Conservation (phyloP, 148 eudicot genomes). For the Fagopyrum tataricum region DNA sequence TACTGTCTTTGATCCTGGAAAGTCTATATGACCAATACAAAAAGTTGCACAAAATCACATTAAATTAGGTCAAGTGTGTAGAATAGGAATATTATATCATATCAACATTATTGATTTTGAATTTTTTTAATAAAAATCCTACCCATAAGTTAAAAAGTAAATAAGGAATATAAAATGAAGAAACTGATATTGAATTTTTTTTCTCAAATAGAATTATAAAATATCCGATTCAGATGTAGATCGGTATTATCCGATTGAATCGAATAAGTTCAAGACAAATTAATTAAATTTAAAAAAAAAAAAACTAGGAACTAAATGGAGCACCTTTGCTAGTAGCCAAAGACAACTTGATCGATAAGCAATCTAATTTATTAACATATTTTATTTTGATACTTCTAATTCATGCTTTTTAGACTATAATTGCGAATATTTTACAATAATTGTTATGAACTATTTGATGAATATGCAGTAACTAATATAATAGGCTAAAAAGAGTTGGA, state of each 20-base stretch:
- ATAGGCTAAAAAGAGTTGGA: not conserved
- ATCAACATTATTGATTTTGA: not conserved
- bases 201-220: no score
- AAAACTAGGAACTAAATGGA: not conserved
- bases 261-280: no score
- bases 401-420: not conserved
- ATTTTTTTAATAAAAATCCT: not conserved
- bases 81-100: not conserved
- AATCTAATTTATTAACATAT: not conserved
- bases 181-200: no score
- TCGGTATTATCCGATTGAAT: no score
- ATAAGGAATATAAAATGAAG: no score
- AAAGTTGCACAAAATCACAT: not conserved
- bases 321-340: not conserved
- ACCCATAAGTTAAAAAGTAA: not conserved
- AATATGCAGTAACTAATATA: not conserved
- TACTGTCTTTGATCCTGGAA: constrained; percentile 57
- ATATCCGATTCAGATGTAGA: no score
- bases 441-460: not conserved
- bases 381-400: not conserved
- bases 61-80: not conserved
- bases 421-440: not conserved
- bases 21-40: constrained; percentile 25
- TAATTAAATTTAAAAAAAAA: no score
- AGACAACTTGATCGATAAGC: not conserved